Evolutionary conservation across 176 grass and related monocot species (phyloP), one percentile per base, ranked within the genome.

Genomic region (Raddia guianensis): DNA sequence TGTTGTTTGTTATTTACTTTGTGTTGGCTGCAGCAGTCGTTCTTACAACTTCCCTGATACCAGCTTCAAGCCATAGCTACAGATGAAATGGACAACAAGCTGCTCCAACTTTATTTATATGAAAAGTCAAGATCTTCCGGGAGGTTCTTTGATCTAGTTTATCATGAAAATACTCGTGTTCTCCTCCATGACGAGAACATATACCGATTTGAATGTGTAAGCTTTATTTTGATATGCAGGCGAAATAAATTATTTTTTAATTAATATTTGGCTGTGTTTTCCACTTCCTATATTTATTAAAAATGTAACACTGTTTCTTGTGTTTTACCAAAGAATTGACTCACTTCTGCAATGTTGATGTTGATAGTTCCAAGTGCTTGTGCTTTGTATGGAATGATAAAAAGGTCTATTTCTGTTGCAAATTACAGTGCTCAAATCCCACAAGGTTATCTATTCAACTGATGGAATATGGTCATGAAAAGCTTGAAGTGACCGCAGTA

Each of bases 1-100:
- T 13, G 11, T 48, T 67, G 1, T 45, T 60, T 65, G 16, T 68
- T 68, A 6, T 14, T 59, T 49, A 20, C 35, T 51, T 48, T 27
- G 34, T 58, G 5, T 76, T 82, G 50, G 45, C 32, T 68, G 47
- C 52, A 35, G 76, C 32, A 71, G 80, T 86, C 12, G 82, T 72
- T 80, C 3, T n/a, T 79, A n/a, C 8, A 49, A 37, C 4, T 75
- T 80, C 20, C 15, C 46, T 87, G 33, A 70, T 48, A 74, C 50
- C 96, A 99, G 96, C 96, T 99, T 90, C 90, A 99, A 93, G 96
- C 90, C 51, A 93, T 99, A 87, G 88, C 89, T 27, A 91, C 96
- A 55, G 96, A 99, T 84, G 96, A 99, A 84, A 99, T 95, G 88
- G 93, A 99, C 67, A 99, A 84, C 82, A 95, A 99, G 88, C 96